These are phyloP conservation scores for Trichoderma arundinaceum DNA, from an alignment of 2,329 filamentous ascomycete species.

Conservation along the genomic window DNA sequence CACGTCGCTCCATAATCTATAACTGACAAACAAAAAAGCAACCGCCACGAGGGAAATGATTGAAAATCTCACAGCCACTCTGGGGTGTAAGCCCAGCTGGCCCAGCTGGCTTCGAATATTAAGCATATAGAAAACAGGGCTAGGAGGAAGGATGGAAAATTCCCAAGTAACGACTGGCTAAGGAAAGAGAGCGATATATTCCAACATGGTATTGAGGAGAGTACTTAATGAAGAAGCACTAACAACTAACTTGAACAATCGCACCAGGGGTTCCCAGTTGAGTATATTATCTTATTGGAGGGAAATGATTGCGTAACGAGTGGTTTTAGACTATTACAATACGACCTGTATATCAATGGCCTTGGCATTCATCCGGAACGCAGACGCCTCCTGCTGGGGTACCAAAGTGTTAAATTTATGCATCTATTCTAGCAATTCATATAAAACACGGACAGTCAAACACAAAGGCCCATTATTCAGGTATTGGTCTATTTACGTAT, in stretches of 20 bases:
- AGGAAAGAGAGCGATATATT: not conserved
- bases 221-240: not conserved
- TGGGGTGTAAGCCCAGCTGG: slow-evolving; percentile 32
- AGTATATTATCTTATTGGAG: too few relatives aligned
- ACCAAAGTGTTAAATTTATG: slow-evolving; percentile 3
- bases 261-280: too few relatives aligned
- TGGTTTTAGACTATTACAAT: not conserved
- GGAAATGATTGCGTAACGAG: too few relatives aligned
- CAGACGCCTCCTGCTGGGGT: not conserved
- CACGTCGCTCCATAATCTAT: slow-evolving; percentile 42
- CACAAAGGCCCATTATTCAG: not conserved
- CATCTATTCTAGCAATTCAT: not conserved
- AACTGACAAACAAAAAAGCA: slow-evolving; percentile 40
- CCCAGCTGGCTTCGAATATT: slow-evolving; percentile 31
- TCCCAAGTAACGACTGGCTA: not conserved
- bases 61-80: slow-evolving; percentile 40
- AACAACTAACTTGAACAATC: too few relatives aligned
- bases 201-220: too few relatives aligned
- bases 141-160: too few relatives aligned
- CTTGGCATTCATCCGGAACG: too few relatives aligned
- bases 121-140: slow-evolving; percentile 18
- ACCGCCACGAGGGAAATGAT: slow-evolving; percentile 38
- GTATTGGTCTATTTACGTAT: not conserved
- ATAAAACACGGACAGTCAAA: not conserved
- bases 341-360: not conserved